Evolutionary conservation across 2,329 filamentous ascomycete genomes (phyloP), one percentile per base, ranked within the genome.

Genomic region (Fusarium circinatum): DNA sequence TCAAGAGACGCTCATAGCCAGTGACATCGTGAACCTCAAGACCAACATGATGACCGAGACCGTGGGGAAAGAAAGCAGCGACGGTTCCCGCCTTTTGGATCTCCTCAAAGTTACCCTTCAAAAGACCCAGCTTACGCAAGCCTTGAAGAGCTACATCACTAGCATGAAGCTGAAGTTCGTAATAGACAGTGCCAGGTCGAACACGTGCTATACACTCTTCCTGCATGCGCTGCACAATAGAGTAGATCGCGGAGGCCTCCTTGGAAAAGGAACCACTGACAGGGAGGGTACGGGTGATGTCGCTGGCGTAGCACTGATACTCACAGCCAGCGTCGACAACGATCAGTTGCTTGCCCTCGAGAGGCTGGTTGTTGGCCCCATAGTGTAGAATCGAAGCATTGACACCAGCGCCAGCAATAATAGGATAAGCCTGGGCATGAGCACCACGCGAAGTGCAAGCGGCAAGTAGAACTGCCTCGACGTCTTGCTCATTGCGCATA

Each of bases 371-470:
- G 80, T 99, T 98, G 60, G 88, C 89, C 48, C 89, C 88, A 81
- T 99, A 99, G 82, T 99, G 96, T 45, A 98, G 85, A 1, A 93
- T 95, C 20, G 93, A 91, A 11, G 93, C 95, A 79, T 96, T 96
- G n/a, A 86, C 80, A 2, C 96, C 96, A 4, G 93, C 90, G 5
- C 93, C 96, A 51, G 94, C 94, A 76, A 99, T 98, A n/a, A 95
- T 89, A 52, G 92, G 90, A 80, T 99, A 99, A 0, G 96, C 91
- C 84, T 97, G 94, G 57, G 90, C 86, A 72, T 92, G 93, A 8
- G 94, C 92, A 70, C 93, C 93, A 59, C 88, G 86, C 13, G 91
- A 88, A 56, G 93, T 90, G 80, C 94, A 98, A 28, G 89, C 89
- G 39, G 90, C 88, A 30, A 92, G 85, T 79, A 97, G 97, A 17